Conservation (phyloP, 176 grass and related monocot genomes). For the Oryza coarctata region DNA sequence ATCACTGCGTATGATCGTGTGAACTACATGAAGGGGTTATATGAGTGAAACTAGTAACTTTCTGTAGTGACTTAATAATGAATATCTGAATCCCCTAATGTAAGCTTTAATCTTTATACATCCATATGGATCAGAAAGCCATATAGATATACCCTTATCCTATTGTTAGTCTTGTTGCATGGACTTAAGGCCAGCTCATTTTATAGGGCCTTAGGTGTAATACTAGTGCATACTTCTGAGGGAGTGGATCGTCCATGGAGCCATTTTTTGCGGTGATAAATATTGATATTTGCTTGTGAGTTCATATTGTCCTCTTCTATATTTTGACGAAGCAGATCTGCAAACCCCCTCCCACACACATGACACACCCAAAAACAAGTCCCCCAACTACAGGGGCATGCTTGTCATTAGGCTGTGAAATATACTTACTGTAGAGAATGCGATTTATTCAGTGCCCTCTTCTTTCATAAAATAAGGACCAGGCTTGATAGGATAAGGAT, state of each 20-base stretch:
- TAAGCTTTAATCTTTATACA: neutral
- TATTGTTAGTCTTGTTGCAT: slow-evolving; percentile 15
- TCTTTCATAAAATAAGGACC: slow-evolving; percentile 74
- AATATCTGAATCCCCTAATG: slow-evolving; percentile 9
- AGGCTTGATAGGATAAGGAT: slow-evolving; percentile 68
- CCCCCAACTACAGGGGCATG: neutral
- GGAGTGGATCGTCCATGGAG: slow-evolving; percentile 3
- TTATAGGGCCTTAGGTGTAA: slow-evolving; percentile 20
- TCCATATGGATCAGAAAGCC: slow-evolving; percentile 20
- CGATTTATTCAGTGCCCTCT: slow-evolving; percentile 42
- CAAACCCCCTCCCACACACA: too few relatives aligned
- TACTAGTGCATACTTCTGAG: slow-evolving; percentile 24
- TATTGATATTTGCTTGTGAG: slow-evolving; percentile 10
- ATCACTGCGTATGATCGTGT: slow-evolving; percentile 7
- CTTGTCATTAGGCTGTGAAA: neutral
- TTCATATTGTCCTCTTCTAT: slow-evolving; percentile 3
- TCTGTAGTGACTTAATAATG: slow-evolving; percentile 23
- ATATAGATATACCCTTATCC: slow-evolving; percentile 30
- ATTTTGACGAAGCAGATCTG: slow-evolving; percentile 20
- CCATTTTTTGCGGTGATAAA: slow-evolving; percentile 23
- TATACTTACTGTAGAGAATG: slow-evolving; percentile 24
- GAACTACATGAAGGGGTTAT: slow-evolving; percentile 25
- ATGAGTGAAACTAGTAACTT: slow-evolving; percentile 7
- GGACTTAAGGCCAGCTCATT: slow-evolving; percentile 26
- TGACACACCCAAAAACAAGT: neutral